phyloP scores from a whole-genome alignment of 768 basidiomycete species.

The Mrakia gelida region DNA sequence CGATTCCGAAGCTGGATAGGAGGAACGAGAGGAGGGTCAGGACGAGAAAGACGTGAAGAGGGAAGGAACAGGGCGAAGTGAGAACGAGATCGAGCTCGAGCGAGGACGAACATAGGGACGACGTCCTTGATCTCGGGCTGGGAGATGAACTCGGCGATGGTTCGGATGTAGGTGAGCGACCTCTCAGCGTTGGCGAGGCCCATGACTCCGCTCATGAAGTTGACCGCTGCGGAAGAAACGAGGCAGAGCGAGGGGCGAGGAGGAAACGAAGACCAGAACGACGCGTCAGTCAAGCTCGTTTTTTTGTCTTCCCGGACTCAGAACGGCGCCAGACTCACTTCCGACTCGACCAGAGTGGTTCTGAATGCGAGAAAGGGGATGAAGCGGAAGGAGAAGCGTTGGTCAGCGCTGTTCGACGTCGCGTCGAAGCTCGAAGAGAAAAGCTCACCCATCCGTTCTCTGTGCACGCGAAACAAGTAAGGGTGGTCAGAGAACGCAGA shows the following conservation, averaged over 20 bases:
- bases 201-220: constrained; percentile 56
- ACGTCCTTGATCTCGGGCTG: constrained; percentile 79
- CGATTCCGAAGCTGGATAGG: constrained; percentile 61
- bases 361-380: not conserved
- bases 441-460: constrained; percentile 71
- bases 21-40: not conserved
- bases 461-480: not conserved
- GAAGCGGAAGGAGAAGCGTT: too few relatives aligned
- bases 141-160: constrained; percentile 84
- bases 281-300: too few relatives aligned
- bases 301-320: not conserved
- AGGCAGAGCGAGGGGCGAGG: not conserved
- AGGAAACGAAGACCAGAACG: too few relatives aligned
- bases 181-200: constrained; percentile 91
- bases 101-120: constrained; percentile 54
- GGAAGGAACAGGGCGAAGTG: not conserved
- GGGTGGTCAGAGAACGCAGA: too few relatives aligned
- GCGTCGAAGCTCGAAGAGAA: not conserved
- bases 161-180: constrained; percentile 78
- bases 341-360: constrained; percentile 42
- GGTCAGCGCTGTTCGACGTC: not conserved
- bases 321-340: not conserved
- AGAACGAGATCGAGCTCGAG: not conserved
- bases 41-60: not conserved
- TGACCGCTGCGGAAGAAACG: not conserved